Base-by-base conservation (phyloP, 495 filamentous ascomycete species). In the Ramalina peruviana region DNA sequence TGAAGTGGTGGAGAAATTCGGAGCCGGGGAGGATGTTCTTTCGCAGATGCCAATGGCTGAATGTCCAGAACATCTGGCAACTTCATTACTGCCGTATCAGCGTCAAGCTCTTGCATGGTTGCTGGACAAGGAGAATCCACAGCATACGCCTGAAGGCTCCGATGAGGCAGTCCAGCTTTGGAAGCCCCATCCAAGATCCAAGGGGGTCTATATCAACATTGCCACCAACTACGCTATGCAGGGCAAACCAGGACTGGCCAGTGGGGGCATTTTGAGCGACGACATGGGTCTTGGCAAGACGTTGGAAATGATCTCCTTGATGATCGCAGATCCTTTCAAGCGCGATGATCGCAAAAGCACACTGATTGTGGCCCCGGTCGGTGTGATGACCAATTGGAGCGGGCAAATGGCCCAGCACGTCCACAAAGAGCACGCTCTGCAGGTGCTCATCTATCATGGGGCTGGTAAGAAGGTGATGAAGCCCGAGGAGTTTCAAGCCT, bases 261-360 rank as follows among this genome's bases (percentile, higher is more conserved):
- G 80, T 55, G 90, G 89, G 40, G 89, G 88, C 33, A 85, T 95
- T 30, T 69, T 94, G 12, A 86, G 86, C 21, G 89, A 96, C 62
- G 89, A 96, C 54, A 96, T 96, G 89, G 89, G 89, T 3, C 68
- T 96, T 6, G 89, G 89, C 13, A 96, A 97, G 65, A 96, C 89
- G 1, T 72, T 96, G 6, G 85, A 94, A 62, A 76, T 87, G 37
- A 92, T 95, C 50, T 82, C 85, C 46, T 60, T 94, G 26, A 83
- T 96, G 39, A 63, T 88, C 53, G 74, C 81, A 6, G 78, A 83
- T 53, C 58, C 70, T 0, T 60, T 67, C 11, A 52, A 52, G 0
- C 52, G 37, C 7, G 49, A 54, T 3, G 60, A 66, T 6, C 63
- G 57, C 13, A 64, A 61, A n/a, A 52, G 60, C 5, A 92, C 88